Percentiles rank a stretch among this genome's conserved stretches.
phyloP scores from a whole-genome alignment of 768 basidiomycete species.

The Cystofilobasidium macerans region DNA sequence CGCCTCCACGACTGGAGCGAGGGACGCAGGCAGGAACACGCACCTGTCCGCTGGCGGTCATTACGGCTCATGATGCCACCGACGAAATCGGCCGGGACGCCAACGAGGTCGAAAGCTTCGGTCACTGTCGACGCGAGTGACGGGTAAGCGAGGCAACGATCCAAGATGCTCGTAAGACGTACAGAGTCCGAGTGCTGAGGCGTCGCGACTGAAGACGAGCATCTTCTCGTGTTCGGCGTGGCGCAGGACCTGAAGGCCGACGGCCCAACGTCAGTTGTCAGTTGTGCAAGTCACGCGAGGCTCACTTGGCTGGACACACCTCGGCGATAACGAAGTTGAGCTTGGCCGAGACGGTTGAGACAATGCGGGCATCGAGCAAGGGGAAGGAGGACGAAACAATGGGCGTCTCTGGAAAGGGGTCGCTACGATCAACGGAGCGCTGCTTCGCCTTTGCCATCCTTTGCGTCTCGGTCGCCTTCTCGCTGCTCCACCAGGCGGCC shows the following conservation, averaged over 20 bases:
- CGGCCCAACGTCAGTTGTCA: not conserved
- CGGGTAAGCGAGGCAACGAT: not conserved
- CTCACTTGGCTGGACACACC: not conserved
- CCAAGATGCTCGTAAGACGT: not conserved
- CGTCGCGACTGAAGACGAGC: constrained; percentile 1
- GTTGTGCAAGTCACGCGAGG: not conserved
- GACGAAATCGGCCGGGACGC: not conserved
- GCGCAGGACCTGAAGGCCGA: not conserved
- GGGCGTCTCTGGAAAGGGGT: not conserved
- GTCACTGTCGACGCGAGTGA: not conserved
- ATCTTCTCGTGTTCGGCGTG: not conserved
- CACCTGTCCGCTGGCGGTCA: not conserved
- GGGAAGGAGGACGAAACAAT: not conserved
- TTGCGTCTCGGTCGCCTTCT: not conserved
- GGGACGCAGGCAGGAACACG: not conserved
- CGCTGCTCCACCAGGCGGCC: not conserved
- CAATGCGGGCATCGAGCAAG: not conserved
- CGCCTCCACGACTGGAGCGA: not conserved
- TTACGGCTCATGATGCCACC: not conserved
- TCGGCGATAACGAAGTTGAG: not conserved
- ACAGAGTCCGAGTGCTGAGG: not conserved
- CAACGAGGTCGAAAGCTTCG: not conserved
- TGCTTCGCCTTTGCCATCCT: not conserved
- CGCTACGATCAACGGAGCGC: not conserved
- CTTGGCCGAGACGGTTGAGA: not conserved